These are phyloP conservation scores for Bipolaris bicolor DNA, from an alignment of 2,329 filamentous ascomycete species.

Conservation along the genomic window DNA sequence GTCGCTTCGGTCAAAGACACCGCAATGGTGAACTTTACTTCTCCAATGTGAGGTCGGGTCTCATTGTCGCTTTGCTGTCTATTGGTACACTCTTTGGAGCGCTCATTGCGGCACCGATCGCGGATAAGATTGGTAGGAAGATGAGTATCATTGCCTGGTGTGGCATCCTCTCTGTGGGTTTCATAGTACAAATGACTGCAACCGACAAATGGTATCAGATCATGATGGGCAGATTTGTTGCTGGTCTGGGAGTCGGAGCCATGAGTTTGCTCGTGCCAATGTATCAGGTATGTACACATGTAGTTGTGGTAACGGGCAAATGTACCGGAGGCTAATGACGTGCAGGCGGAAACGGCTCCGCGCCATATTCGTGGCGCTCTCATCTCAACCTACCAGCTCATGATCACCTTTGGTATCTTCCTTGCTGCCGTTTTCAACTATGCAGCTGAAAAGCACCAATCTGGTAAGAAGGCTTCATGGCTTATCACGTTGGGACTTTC, in stretches of 20 bases:
- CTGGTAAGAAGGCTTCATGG: slow-evolving; percentile 61
- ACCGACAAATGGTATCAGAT: slow-evolving; percentile 65
- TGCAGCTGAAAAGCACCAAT: slow-evolving; percentile 59
- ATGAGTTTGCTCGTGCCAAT: slow-evolving; percentile 63
- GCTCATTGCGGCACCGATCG: slow-evolving; percentile 62
- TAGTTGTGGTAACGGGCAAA: not conserved
- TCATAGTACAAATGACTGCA: slow-evolving; percentile 68
- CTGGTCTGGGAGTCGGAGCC: slow-evolving; percentile 68
- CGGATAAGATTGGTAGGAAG: slow-evolving; percentile 66
- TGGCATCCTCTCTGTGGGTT: slow-evolving; percentile 67
- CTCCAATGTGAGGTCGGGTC: slow-evolving; percentile 37
- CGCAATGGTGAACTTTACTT: slow-evolving; percentile 31
- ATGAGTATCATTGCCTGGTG: slow-evolving; percentile 65
- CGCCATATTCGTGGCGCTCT: slow-evolving; percentile 67
- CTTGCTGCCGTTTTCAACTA: slow-evolving; percentile 60
- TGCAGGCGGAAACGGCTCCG: slow-evolving; percentile 64
- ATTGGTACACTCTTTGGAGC: slow-evolving; percentile 77
- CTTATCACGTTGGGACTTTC: slow-evolving; percentile 66
- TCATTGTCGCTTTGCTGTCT: slow-evolving; percentile 57
- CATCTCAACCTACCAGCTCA: slow-evolving; percentile 68
- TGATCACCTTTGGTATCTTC: slow-evolving; percentile 71
- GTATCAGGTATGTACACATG: slow-evolving; percentile 57
- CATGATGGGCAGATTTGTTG: slow-evolving; percentile 65
- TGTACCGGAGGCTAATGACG: not conserved
- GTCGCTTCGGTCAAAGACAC: slow-evolving; percentile 27